These are phyloP conservation scores for Sisymbrium altissimum DNA, from an alignment of 345 rosid species.

Conservation along the genomic window DNA sequence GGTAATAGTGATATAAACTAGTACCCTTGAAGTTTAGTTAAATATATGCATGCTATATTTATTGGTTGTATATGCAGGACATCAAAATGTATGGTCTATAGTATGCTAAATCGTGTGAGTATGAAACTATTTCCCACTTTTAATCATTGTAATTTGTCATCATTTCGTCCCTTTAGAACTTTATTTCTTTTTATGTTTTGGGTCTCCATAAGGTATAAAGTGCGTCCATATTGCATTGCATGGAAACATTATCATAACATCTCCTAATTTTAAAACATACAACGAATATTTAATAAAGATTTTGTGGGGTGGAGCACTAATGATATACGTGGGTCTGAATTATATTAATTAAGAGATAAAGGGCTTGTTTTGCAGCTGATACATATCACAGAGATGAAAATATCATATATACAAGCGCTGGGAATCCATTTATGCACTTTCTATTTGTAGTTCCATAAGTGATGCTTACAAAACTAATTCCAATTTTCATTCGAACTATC, in stretches of 20 bases:
- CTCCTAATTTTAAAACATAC: slow-evolving; percentile 6
- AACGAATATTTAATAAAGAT: slow-evolving; percentile 25
- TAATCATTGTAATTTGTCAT: slow-evolving; percentile 36
- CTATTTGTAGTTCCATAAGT: neutral
- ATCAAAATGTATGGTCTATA: slow-evolving; percentile 8
- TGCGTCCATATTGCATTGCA: slow-evolving; percentile 41
- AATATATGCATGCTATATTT: slow-evolving; percentile 1
- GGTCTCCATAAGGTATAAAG: slow-evolving; percentile 39
- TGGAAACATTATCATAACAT: slow-evolving; percentile 39
- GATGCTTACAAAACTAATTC: neutral
- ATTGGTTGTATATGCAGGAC: slow-evolving; percentile 9
- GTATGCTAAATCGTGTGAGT: slow-evolving; percentile 13
- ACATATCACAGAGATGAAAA: neutral
- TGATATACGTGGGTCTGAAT: slow-evolving; percentile 20
- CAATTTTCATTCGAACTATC: neutral
- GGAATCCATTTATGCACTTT: neutral
- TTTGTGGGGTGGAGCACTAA: slow-evolving; percentile 37
- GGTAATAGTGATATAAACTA: neutral
- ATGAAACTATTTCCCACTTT: slow-evolving; percentile 23
- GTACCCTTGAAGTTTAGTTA: neutral
- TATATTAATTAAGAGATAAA: slow-evolving; percentile 17
- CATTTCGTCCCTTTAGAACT: slow-evolving; percentile 34
- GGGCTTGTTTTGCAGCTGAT: neutral
- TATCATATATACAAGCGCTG: neutral
- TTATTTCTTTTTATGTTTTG: slow-evolving; percentile 35